These are phyloP conservation scores for Lentinus brumalis DNA, from an alignment of 768 basidiomycete species.

Conservation along the genomic window DNA sequence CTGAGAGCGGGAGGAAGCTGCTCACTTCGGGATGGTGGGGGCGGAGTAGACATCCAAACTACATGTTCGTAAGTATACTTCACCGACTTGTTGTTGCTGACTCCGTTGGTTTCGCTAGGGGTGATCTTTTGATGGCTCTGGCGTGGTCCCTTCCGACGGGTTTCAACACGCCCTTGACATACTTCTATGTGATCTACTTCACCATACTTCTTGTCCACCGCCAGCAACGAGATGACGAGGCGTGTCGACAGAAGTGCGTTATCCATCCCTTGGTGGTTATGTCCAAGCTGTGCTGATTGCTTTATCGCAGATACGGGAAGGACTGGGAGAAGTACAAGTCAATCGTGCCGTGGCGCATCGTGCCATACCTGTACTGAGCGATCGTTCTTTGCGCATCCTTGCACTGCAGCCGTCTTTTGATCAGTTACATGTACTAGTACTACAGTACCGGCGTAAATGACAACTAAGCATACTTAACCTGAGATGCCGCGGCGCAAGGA, in stretches of 20 bases:
- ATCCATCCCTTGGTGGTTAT: neutral
- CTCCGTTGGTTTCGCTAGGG: conserved; percentile 42
- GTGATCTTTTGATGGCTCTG: conserved; percentile 85
- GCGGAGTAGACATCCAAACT: conserved; percentile 88
- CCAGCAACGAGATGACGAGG: conserved; percentile 89
- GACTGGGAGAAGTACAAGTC: conserved; percentile 93
- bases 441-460: too few relatives aligned
- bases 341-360: conserved; percentile 81
- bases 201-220: conserved; percentile 86
- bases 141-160: conserved; percentile 95
- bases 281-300: neutral
- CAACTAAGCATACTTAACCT: too few relatives aligned
- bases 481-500: too few relatives aligned
- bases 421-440: too few relatives aligned
- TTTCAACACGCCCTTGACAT: conserved; percentile 90
- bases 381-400: neutral
- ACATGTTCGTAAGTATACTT: conserved; percentile 52
- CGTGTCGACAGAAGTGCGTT: conserved; percentile 82
- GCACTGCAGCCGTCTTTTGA: too few relatives aligned
- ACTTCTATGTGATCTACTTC: conserved; percentile 94
- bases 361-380: conserved; percentile 76
- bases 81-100: neutral
- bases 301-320: conserved; percentile 71
- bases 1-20: conserved; percentile 84
- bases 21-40: conserved; percentile 99